Percentiles rank a stretch among this genome's conserved stretches.
phyloP scores from a whole-genome alignment of 106 monocot species.

The Dactylorhiza incarnata region DNA sequence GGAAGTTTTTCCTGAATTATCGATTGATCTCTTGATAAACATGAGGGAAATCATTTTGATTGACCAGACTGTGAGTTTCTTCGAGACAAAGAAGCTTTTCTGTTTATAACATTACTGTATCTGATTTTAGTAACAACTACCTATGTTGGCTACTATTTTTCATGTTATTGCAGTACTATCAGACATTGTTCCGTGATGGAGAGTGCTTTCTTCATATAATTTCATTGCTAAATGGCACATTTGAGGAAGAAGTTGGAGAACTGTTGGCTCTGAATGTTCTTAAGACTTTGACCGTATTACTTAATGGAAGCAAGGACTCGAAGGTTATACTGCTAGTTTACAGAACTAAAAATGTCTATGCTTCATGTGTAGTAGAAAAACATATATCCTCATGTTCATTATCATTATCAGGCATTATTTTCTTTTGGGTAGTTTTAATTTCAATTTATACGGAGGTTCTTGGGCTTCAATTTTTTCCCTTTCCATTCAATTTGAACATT shows the following conservation, averaged over 20 bases:
- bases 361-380: background rate
- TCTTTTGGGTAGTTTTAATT: background rate
- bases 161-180: constrained; percentile 59
- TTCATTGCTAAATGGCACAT: constrained; percentile 79
- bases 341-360: background rate
- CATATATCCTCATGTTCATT: too few species aligned
- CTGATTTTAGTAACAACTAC: background rate
- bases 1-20: constrained; percentile 55
- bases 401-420: background rate
- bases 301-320: constrained; percentile 62
- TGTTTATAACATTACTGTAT: background rate
- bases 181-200: constrained; percentile 72
- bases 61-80: constrained; percentile 46
- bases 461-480: background rate
- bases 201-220: constrained; percentile 97
- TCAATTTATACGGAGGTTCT: background rate
- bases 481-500: background rate
- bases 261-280: constrained; percentile 82
- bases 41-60: constrained; percentile 74
- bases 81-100: background rate
- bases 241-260: constrained; percentile 77
- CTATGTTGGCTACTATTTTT: constrained; percentile 3
- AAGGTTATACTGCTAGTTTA: constrained; percentile 34
- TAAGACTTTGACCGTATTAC: constrained; percentile 67
- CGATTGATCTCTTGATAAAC: constrained; percentile 73